phyloP scores from a whole-genome alignment of 164 flowering plant species.

The Umbellularia californica region DNA sequence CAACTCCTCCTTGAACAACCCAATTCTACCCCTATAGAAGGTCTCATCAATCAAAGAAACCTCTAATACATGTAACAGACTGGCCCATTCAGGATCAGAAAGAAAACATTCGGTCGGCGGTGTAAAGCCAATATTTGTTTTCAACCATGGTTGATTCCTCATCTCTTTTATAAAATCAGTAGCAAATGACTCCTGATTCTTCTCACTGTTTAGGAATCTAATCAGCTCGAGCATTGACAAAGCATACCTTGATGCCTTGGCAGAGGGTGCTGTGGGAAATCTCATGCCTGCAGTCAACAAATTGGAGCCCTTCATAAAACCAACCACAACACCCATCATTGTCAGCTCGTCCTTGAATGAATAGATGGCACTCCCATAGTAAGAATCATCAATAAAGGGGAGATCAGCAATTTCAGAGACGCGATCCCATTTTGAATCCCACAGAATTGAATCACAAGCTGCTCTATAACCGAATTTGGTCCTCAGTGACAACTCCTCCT shows the following conservation, averaged over 20 bases:
- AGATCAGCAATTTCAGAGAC: slow-evolving; percentile 41
- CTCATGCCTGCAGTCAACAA: slow-evolving; percentile 17
- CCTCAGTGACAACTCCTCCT: slow-evolving; percentile 35
- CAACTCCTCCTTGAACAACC: neutral
- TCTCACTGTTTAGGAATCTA: too few relatives aligned
- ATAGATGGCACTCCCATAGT: slow-evolving; percentile 40
- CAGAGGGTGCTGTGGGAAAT: neutral
- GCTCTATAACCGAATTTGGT: slow-evolving; percentile 37
- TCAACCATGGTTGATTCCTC: slow-evolving; percentile 27
- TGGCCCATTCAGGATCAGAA: neutral
- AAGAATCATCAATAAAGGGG: slow-evolving; percentile 39
- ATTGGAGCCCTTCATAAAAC: slow-evolving; percentile 25
- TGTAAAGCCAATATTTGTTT: slow-evolving; percentile 34
- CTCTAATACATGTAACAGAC: neutral
- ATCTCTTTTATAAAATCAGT: slow-evolving; percentile 19
- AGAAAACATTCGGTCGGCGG: neutral
- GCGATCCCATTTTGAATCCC: slow-evolving; percentile 27
- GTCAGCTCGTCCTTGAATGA: slow-evolving; percentile 37
- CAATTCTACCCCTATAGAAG: slow-evolving; percentile 28
- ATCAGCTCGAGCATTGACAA: neutral
- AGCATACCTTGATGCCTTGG: neutral
- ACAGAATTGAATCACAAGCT: slow-evolving; percentile 42
- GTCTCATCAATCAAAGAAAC: slow-evolving; percentile 32
- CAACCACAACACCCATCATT: slow-evolving; percentile 46
- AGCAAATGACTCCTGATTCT: neutral